phyloP scores from a whole-genome alignment of 352 stramenopile genomes.

The Labyrinthula sp. region DNA sequence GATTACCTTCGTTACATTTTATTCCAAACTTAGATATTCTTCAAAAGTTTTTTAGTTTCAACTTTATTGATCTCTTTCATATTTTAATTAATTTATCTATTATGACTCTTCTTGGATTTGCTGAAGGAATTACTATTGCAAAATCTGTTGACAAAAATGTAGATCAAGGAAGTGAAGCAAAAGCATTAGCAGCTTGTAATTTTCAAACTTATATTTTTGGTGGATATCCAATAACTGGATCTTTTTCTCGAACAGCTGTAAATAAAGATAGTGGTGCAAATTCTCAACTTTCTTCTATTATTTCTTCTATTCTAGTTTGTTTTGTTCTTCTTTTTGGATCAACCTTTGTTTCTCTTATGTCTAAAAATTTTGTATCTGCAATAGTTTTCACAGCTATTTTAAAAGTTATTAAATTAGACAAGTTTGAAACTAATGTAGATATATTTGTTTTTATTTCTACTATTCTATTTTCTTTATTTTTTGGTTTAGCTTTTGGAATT shows the following conservation, averaged over 20 bases:
- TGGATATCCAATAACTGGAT: slow-evolving; percentile 26
- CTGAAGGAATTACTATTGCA: slow-evolving; percentile 14
- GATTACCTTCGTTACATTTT: slow-evolving; percentile 13
- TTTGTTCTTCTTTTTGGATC: slow-evolving; percentile 16
- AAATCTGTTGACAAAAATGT: slow-evolving; percentile 15
- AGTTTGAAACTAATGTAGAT: too few relatives aligned
- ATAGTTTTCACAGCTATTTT: slow-evolving; percentile 24
- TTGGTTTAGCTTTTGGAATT: too few relatives aligned
- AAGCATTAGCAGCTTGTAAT: slow-evolving; percentile 24
- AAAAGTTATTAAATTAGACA: slow-evolving; percentile 21
- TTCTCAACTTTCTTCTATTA: slow-evolving; percentile 6
- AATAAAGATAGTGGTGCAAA: slow-evolving; percentile 26
- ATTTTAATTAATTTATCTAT: too few relatives aligned
- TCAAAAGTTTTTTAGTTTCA: too few relatives aligned
- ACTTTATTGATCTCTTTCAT: too few relatives aligned
- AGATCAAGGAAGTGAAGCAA: slow-evolving; percentile 8
- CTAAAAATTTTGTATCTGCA: slow-evolving; percentile 23
- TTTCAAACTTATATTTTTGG: slow-evolving; percentile 15
- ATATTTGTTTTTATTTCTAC: too few relatives aligned
- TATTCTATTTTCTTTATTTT: too few relatives aligned
- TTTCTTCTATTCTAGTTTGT: slow-evolving; percentile 10
- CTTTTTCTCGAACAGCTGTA: slow-evolving; percentile 29
- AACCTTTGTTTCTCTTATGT: slow-evolving; percentile 10
- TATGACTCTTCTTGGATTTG: slow-evolving; percentile 27
- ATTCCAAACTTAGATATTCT: slow-evolving; percentile 5